A percentile compares a stretch with the other conserved stretches of the same genome.
These are phyloP conservation scores for Jimgerdemannia flammicorona DNA, from an alignment of 192 early-diverging fungal species.

Conservation along the genomic window DNA sequence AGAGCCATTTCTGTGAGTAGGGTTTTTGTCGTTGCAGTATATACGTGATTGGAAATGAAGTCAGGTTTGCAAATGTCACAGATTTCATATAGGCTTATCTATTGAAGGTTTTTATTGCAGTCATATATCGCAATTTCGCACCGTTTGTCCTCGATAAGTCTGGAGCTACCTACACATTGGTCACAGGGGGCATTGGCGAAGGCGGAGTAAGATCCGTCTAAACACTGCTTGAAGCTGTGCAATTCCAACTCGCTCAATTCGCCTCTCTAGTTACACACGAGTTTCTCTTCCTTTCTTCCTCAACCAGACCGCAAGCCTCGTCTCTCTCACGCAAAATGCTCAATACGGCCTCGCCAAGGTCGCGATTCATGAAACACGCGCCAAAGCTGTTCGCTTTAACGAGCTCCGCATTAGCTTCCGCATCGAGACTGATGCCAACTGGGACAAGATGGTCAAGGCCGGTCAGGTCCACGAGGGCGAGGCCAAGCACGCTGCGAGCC, in stretches of 20 bases:
- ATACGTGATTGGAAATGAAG: too few species aligned
- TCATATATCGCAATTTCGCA: background rate
- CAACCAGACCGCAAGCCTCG: background rate
- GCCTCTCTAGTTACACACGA: background rate
- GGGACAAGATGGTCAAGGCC: background rate
- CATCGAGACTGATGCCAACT: background rate
- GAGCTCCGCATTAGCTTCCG: background rate
- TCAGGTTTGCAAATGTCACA: too few species aligned
- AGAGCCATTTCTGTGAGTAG: background rate
- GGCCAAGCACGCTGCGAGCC: background rate
- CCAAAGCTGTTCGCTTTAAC: background rate
- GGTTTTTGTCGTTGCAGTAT: too few species aligned
- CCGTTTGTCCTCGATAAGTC: background rate
- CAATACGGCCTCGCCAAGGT: background rate
- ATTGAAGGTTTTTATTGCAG: background rate
- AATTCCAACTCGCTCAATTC: background rate
- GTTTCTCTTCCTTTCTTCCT: background rate
- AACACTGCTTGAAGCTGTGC: background rate
- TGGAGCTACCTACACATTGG: background rate
- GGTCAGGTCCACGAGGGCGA: background rate
- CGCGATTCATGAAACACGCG: background rate
- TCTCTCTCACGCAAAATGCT: background rate
- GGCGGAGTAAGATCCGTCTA: background rate
- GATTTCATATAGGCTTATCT: too few species aligned
- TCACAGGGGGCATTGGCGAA: background rate